These are phyloP conservation scores for Circinella minor DNA, from an alignment of 371 early-diverging fungal species.

Conservation along the genomic window DNA sequence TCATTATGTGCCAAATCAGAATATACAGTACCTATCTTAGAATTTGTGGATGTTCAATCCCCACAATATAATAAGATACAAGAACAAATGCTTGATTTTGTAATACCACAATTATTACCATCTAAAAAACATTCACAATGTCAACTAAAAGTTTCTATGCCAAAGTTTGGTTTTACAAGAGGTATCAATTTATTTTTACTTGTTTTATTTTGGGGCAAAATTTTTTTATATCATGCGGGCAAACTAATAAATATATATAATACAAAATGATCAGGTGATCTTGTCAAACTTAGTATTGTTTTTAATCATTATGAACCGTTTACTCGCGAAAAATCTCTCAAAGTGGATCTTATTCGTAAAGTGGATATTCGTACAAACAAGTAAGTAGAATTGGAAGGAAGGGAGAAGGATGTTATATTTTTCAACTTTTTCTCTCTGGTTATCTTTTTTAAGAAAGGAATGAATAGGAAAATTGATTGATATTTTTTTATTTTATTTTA, in stretches of 20 bases:
- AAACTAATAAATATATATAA: neutral
- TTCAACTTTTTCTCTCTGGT: too few relatives aligned
- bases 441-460: neutral
- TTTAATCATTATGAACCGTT: slow-evolving; percentile 39
- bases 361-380: slow-evolving; percentile 38
- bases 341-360: slow-evolving; percentile 38
- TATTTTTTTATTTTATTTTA: neutral
- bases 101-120: slow-evolving; percentile 12
- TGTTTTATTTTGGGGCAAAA: too few relatives aligned
- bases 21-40: slow-evolving; percentile 45
- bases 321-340: slow-evolving; percentile 30
- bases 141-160: slow-evolving; percentile 39
- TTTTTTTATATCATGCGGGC: too few relatives aligned
- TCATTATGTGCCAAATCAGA: slow-evolving; percentile 44
- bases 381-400: slow-evolving; percentile 1
- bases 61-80: slow-evolving; percentile 31
- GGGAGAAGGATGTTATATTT: neutral
- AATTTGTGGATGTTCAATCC: slow-evolving; percentile 42
- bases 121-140: slow-evolving; percentile 32
- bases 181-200: slow-evolving; percentile 22
- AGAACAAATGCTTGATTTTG: slow-evolving; percentile 32
- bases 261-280: slow-evolving; percentile 35
- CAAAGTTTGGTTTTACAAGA: slow-evolving; percentile 52
- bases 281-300: slow-evolving; percentile 38
- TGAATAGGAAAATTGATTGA: neutral